Percentiles rank a stretch among this genome's conserved stretches.
Evolutionary conservation across 225 moss, liverwort and hornwort species (phyloP).

Genomic region (Bryoerythrophyllum caledonicum): DNA sequence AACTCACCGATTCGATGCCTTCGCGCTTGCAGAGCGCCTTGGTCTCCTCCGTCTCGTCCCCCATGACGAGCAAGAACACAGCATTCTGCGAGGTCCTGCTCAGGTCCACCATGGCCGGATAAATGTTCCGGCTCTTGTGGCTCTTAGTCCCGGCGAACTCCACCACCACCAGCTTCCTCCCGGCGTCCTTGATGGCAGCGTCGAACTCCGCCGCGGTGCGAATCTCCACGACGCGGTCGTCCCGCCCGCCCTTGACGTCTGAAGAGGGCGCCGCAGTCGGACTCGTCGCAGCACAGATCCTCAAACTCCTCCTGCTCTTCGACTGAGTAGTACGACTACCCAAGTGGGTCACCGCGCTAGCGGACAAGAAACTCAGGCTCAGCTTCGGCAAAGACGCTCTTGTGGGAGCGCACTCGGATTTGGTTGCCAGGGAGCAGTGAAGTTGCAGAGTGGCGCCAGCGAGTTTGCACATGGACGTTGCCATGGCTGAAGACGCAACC

Average conservation of each 20-base stretch:
- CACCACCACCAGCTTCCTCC: conserved; percentile 86
- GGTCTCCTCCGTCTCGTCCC: conserved; percentile 77
- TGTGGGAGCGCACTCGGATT: background rate
- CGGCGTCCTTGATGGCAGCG: conserved; percentile 61
- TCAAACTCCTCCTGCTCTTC: background rate
- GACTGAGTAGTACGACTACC: background rate
- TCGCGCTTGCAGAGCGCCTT: conserved; percentile 69
- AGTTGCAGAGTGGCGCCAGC: conserved; percentile 8
- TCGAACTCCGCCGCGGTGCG: conserved; percentile 68
- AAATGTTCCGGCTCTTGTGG: conserved; percentile 63
- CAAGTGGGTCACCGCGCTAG: background rate
- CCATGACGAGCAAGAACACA: conserved; percentile 84
- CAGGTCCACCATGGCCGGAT: conserved; percentile 94
- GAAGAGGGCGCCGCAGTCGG: conserved; percentile 22
- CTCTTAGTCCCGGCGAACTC: conserved; percentile 85
- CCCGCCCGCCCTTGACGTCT: conserved; percentile 24
- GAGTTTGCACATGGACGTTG: conserved; percentile 37
- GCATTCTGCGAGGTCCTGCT: conserved; percentile 79
- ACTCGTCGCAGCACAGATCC: conserved; percentile 29
- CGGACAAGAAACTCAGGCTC: background rate
- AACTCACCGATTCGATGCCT: conserved; percentile 35
- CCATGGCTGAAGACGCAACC: conserved; percentile 17
- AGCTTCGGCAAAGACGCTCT: conserved; percentile 9
- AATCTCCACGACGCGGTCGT: conserved; percentile 70
- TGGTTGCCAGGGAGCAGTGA: background rate